Evolutionary conservation across 352 stramenopile species (phyloP).

Genomic region (Globisporangium orthogonon): DNA sequence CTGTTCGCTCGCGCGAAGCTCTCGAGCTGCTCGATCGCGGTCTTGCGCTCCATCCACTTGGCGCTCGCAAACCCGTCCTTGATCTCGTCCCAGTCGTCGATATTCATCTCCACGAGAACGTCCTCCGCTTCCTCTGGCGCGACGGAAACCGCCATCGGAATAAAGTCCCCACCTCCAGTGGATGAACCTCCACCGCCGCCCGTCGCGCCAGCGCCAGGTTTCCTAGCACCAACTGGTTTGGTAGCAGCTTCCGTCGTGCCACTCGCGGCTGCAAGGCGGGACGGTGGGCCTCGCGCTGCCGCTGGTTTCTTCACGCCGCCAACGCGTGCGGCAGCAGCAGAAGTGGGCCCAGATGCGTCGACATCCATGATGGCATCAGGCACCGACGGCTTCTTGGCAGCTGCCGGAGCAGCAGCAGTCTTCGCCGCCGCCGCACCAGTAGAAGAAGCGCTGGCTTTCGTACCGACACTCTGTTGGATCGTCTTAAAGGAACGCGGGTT

Average conservation of each 20-base stretch:
- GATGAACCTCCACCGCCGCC: constrained; percentile 3
- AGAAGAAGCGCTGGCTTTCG: background rate
- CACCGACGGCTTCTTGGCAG: constrained; percentile 3
- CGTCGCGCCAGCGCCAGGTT: constrained; percentile 15
- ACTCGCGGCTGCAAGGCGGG: constrained; percentile 46
- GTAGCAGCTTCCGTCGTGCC: constrained; percentile 15
- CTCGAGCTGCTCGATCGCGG: constrained; percentile 64
- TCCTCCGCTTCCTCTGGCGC: constrained; percentile 61
- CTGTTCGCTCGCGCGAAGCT: constrained; percentile 45
- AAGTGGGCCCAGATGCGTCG: constrained; percentile 8
- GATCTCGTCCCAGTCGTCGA: constrained; percentile 53
- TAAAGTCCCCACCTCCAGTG: constrained; percentile 41
- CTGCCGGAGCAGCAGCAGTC: constrained; percentile 18
- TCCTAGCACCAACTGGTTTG: constrained; percentile 25
- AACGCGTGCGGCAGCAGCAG: constrained; percentile 11
- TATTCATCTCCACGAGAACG: constrained; percentile 44
- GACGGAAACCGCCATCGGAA: constrained; percentile 54
- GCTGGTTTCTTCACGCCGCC: constrained; percentile 7
- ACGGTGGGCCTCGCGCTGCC: constrained; percentile 26
- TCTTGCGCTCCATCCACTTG: constrained; percentile 84
- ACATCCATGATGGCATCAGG: constrained; percentile 18
- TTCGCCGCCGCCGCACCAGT: background rate
- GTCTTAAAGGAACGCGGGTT: constrained; percentile 67
- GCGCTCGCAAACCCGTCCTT: constrained; percentile 53
- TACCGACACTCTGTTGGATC: constrained; percentile 48